Base-by-base conservation (phyloP, 495 filamentous ascomycete genomes). In the Talaromyces thailandensis region DNA sequence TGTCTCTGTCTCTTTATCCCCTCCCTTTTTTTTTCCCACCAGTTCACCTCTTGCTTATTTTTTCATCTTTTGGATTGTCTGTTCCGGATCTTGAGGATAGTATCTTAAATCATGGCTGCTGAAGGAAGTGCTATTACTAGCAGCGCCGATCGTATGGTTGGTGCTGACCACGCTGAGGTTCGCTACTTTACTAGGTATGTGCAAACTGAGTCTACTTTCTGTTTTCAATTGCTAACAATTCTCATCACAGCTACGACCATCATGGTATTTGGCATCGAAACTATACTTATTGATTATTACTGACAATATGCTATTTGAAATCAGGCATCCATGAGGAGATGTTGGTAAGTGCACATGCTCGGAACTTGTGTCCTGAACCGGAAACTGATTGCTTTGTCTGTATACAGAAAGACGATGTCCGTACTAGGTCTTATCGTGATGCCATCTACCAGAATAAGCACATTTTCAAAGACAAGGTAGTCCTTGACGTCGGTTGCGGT, bases 401-500 rank as follows among this genome's bases (percentile, higher is more conserved):
- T 50, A 57, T 45, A 60, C 72, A 96, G 91, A 97, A 96, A 88
- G 94, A 98, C 81, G 95, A 98, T 78, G 92, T 98, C 61, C 89
- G 94, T 35, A 98, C 94, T 21, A 84, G 84, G 69, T 94, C 91
- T 18, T 98, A 98, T 80, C 92, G 94, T 76, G 92, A 98, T 75
- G 86, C 94, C 16, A 98, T 98, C 70, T 90, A 96, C 69, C 91
- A 92, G 71, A 96, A 99, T 78, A 88, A 88, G 74, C 86, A 96
- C 74, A 84, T 99, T 53, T 97, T 99, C 85, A 93, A 91, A 71
- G 93, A 93, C 78, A 99, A 98, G 81, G 85, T 93, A 18, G 94
- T 99, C 59, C 86, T 99, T 32, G 94, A 99, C 75, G 93, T 99
- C 62, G 94, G 94, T 72, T 99, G 94, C 77, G 94, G 94, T 71